These are phyloP conservation scores for Capsella bursapastoris DNA, from an alignment of 345 rosid species.

Conservation along the genomic window DNA sequence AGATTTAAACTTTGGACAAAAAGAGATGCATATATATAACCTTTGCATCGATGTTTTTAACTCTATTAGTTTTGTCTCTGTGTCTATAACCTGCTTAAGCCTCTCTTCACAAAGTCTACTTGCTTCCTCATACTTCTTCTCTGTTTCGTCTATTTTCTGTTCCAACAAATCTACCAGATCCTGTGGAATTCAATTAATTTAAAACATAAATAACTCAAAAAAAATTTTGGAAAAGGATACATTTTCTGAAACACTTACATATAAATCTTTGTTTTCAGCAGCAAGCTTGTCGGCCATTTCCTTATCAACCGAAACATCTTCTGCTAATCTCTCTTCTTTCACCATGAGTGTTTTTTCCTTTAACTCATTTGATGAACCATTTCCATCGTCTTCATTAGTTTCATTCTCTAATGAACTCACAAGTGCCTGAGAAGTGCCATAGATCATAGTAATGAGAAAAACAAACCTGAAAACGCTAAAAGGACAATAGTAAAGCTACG, in stretches of 20 bases:
- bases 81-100: conserved; percentile 71
- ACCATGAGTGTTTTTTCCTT: conserved; percentile 28
- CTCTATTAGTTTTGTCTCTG: conserved; percentile 84
- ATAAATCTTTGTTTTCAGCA: conserved; percentile 81
- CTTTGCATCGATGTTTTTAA: conserved; percentile 88
- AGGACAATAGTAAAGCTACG: neutral
- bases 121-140: conserved; percentile 80
- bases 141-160: conserved; percentile 76
- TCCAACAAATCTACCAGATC: conserved; percentile 72
- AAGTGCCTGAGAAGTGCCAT: conserved; percentile 53
- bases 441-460: conserved; percentile 28
- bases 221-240: neutral
- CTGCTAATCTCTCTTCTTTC: conserved; percentile 27
- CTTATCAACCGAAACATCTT: conserved; percentile 45
- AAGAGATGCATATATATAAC: conserved; percentile 43
- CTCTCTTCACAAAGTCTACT: conserved; percentile 77
- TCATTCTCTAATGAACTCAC: conserved; percentile 71
- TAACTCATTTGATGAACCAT: conserved; percentile 43
- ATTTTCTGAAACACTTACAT: conserved; percentile 49
- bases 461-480: conserved; percentile 11
- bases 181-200: conserved; percentile 43
- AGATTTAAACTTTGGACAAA: conserved; percentile 11
- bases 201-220: conserved; percentile 25
- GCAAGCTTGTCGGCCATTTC: conserved; percentile 66
- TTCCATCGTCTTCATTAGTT: conserved; percentile 66